Evolutionary conservation across 116 monocot species (phyloP), one percentile per base, ranked within the genome.

Genomic region (Phalaenopsis hybrid): DNA sequence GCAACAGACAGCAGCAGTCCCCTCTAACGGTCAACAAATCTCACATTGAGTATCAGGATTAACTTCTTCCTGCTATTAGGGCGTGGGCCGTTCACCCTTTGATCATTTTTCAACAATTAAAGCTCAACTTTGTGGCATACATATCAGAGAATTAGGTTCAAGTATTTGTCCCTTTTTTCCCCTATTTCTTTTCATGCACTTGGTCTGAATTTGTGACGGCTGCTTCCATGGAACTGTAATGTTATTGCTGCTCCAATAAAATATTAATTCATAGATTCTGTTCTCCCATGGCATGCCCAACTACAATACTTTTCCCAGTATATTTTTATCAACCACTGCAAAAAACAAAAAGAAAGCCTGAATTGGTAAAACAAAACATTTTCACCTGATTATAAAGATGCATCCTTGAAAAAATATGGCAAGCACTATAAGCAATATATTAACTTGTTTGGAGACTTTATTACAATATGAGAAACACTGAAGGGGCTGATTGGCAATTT

Each of bases 21-120:
- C 75, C 44, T 45, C 82, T 59, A 87, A 87, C 76, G 87, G 87
- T 41, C 83, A 69, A 41, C 41, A 72, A 34, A 15, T 50, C 5
- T 73, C 70, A 55, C 79, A 52, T 78, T 59, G 67, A 57, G 21
- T n/a, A n/a, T 18, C 3, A 28, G 21, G 13, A 28, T 12, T 51
- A 21, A 6, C 12, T 75, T 34, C 72, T 4, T 31, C 16, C 15
- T 6, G 52, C 13, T 52, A 15, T 72, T 72, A 37, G 72, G 34
- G 28, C 13, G 31, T 34, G 34, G 37, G 15, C 72, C 72, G 11
- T 34, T 45, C 75, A 46, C 13, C 37, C 33, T 70, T 33, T 37
- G 70, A 70, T 70, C 70, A 70, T 37, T 34, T 33, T 37, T 34
- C 13, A 70, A 23, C 13, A 33, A 12, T 31, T 13, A 25, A 33